Evolutionary conservation across 345 rosid genomes (phyloP), one percentile per base, ranked within the genome.

Genomic region (Salix caprea): DNA sequence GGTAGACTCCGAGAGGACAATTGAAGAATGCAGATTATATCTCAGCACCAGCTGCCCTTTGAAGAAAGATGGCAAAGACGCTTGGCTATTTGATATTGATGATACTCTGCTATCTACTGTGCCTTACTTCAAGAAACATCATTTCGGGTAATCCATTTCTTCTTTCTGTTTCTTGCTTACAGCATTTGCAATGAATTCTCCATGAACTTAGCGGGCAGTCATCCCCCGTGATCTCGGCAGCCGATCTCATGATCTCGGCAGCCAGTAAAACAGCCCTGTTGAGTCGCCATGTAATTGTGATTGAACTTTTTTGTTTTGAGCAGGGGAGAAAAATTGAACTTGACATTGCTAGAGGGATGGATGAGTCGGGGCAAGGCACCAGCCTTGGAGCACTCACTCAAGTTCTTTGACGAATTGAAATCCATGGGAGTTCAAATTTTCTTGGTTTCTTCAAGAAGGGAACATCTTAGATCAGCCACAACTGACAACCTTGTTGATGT

Each of bases 381-480:
- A 8, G 72, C 54, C 19, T 32, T 69, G 26, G 72, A 69, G 7
- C 72, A 69, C 32, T n/a, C 72, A 10, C 32, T 69, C 30, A 69
- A 46, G 34, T 46, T 69, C 72, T 69, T 69, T 16, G 9, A 69
- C 19, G 71, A 69, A 6, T n/a, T 69, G 7, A 69, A 69, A 26
- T n/a, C 34, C 34, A 44, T 0, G 10, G 56, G 34, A 23, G 56
- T 69, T 12, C 30, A 69, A 24, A 42, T 69, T 54, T 9, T 69
- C 21, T 24, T 69, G 56, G 34, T 69, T 44, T 69, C 71, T 68
- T 68, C 71, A 68, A 68, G 71, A 39, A 68, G 32, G 21, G 52
- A 68, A n/a, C 24, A 19, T 23, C 71, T 68, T 14, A 68, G 71
- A 40, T 68, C 71, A 37, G 71, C 71, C 50, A 68, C 71, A 68